Evolutionary conservation across 495 filamentous ascomycete species (phyloP).

Genomic region (Lophiostoma macrostomum): DNA sequence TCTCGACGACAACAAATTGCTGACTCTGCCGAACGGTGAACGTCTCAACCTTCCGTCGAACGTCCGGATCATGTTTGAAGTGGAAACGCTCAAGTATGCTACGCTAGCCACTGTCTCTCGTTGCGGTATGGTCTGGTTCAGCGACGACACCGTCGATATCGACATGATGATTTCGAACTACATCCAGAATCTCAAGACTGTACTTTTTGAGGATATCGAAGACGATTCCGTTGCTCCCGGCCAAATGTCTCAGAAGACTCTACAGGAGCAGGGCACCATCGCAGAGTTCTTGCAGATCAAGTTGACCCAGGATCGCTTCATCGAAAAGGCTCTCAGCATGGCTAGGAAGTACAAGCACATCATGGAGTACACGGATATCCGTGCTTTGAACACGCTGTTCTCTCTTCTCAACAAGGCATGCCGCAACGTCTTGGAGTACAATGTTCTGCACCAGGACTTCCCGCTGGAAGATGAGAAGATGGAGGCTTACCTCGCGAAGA

Average conservation of each 20-base stretch:
- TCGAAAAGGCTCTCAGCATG: constrained; percentile 69
- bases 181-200: constrained; percentile 72
- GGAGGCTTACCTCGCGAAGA: constrained; percentile 87
- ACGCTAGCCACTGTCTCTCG: constrained; percentile 96
- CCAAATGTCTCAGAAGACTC: constrained; percentile 70
- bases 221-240: constrained; percentile 81
- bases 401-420: constrained; percentile 92
- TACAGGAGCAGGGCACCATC: constrained; percentile 70
- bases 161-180: constrained; percentile 92
- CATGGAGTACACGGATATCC: constrained; percentile 93
- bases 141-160: constrained; percentile 89
- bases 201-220: constrained; percentile 88
- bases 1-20: constrained; percentile 94
- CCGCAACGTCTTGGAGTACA: constrained; percentile 90
- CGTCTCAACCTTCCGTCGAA: constrained; percentile 90
- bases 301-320: constrained; percentile 72
- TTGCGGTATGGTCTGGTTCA: constrained; percentile 99
- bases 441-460: constrained; percentile 89
- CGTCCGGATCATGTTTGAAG: constrained; percentile 99
- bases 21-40: constrained; percentile 96
- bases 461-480: constrained; percentile 83
- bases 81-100: constrained; percentile 96
- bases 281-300: constrained; percentile 73
- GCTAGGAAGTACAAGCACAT: constrained; percentile 84
- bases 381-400: constrained; percentile 89